Evolutionary conservation across 257 asterid genomes (phyloP).

Genomic region (Salvia miltiorrhiza): DNA sequence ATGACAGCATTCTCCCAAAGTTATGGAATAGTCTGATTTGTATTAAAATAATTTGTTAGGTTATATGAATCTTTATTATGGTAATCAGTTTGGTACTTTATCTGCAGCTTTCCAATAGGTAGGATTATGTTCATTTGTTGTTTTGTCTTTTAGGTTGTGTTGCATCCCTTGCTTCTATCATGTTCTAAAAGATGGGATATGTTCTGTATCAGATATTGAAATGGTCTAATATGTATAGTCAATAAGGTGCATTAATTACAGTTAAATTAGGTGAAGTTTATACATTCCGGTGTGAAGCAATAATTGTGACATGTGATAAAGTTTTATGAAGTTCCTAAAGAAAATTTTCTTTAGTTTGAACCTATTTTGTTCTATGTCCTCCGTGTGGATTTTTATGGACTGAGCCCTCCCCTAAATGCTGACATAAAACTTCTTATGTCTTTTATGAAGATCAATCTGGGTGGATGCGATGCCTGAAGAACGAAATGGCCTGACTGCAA

Average conservation of each 20-base stretch:
- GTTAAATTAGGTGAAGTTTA: not conserved
- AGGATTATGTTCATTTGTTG: not conserved
- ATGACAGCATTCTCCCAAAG: not conserved
- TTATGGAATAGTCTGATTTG: not conserved
- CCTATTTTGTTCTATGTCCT: not conserved
- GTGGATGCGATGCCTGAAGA: slow-evolving; percentile 44
- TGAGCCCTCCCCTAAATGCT: not conserved
- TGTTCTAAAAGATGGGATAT: not conserved
- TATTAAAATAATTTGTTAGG: not conserved
- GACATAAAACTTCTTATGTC: not conserved
- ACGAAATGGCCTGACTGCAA: slow-evolving; percentile 33
- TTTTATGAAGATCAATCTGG: slow-evolving; percentile 19
- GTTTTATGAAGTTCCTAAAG: not conserved
- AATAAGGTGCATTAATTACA: not conserved
- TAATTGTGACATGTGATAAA: not conserved
- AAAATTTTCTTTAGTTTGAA: not conserved
- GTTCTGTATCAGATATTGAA: not conserved
- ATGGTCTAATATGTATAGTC: not conserved
- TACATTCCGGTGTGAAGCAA: not conserved
- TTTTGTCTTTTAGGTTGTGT: not conserved
- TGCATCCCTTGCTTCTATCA: not conserved
- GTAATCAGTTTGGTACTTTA: not conserved
- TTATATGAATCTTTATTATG: not conserved
- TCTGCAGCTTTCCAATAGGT: not conserved
- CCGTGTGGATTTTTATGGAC: not conserved